Percentiles rank a stretch among this genome's conserved stretches.
Evolutionary conservation across 495 filamentous ascomycete genomes (phyloP).

Genomic region (Mytilinidion resinicola): DNA sequence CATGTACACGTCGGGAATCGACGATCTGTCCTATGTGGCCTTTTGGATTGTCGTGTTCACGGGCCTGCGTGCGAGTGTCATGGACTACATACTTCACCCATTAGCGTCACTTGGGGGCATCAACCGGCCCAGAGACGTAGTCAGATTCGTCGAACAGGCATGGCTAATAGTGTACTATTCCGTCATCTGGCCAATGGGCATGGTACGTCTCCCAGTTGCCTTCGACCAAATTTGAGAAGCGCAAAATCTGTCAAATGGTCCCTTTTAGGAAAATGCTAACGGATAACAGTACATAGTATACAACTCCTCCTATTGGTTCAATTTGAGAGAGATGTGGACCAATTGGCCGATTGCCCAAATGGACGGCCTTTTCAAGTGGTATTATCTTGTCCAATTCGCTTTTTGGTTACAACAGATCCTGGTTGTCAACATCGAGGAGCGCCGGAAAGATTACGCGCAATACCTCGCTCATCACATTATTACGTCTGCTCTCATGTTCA

Average conservation of each 20-base stretch:
- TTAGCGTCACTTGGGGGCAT: conserved; percentile 64
- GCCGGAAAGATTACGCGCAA: conserved; percentile 88
- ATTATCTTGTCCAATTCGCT: conserved; percentile 82
- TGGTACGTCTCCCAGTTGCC: conserved; percentile 54
- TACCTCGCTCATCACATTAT: conserved; percentile 95
- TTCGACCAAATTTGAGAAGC: neutral
- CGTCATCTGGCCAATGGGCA: conserved; percentile 72
- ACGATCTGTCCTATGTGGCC: conserved; percentile 72
- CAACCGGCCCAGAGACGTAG: conserved; percentile 60
- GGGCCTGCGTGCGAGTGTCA: conserved; percentile 71
- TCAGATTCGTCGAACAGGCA: conserved; percentile 86
- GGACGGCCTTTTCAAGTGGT: conserved; percentile 71
- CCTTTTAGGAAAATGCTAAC: neutral
- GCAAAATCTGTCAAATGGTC: neutral
- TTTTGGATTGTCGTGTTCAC: conserved; percentile 82
- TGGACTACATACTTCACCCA: conserved; percentile 81
- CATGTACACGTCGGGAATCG: conserved; percentile 65
- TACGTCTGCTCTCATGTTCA: conserved; percentile 71
- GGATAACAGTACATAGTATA: conserved; percentile 65
- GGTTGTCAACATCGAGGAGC: conserved; percentile 88
- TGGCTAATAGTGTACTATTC: conserved; percentile 79
- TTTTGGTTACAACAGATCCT: conserved; percentile 95
- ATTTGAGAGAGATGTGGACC: conserved; percentile 73
- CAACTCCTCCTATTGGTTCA: conserved; percentile 70
- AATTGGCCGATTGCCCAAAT: conserved; percentile 74